A percentile compares a stretch with the other conserved stretches of the same genome.
phyloP scores from a whole-genome alignment of 352 stramenopile genomes.

The Phytophthora syringae region DNA sequence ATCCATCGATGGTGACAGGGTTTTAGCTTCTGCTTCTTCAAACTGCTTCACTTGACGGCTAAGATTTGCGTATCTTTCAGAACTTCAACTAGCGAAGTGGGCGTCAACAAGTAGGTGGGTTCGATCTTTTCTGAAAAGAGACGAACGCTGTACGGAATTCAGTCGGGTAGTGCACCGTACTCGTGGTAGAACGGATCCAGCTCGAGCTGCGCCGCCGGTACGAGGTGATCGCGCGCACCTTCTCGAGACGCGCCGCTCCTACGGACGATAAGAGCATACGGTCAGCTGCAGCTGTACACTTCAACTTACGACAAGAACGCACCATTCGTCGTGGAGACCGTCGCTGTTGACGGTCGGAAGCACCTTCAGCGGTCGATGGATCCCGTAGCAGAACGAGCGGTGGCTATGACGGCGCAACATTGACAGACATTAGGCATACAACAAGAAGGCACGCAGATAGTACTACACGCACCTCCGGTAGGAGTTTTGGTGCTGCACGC shows the following conservation, averaged over 20 bases:
- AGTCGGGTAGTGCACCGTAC: conserved; percentile 11
- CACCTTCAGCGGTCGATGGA: conserved; percentile 65
- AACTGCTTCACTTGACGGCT: not conserved
- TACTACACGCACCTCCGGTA: conserved; percentile 59
- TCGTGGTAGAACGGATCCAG: conserved; percentile 50
- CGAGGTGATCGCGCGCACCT: conserved; percentile 34
- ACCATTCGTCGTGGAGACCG: conserved; percentile 49
- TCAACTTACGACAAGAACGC: conserved; percentile 20
- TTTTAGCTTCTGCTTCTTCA: too few species aligned
- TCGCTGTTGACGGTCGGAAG: conserved; percentile 77
- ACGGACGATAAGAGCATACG: not conserved
- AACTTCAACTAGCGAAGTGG: conserved; percentile 4
- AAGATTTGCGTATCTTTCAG: not conserved
- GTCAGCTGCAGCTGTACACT: not conserved
- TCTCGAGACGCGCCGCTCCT: conserved; percentile 37
- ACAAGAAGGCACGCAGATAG: conserved; percentile 1
- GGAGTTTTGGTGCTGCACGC: conserved; percentile 81
- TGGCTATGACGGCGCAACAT: conserved; percentile 33
- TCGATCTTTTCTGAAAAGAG: not conserved
- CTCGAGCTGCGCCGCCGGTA: conserved; percentile 42
- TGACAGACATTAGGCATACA: conserved; percentile 8
- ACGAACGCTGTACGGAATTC: not conserved
- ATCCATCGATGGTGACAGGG: too few species aligned
- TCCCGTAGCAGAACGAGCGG: conserved; percentile 70
- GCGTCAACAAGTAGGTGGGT: not conserved